Conservation (phyloP, 2,329 filamentous ascomycete genomes). For the Xylariales sp. region DNA sequence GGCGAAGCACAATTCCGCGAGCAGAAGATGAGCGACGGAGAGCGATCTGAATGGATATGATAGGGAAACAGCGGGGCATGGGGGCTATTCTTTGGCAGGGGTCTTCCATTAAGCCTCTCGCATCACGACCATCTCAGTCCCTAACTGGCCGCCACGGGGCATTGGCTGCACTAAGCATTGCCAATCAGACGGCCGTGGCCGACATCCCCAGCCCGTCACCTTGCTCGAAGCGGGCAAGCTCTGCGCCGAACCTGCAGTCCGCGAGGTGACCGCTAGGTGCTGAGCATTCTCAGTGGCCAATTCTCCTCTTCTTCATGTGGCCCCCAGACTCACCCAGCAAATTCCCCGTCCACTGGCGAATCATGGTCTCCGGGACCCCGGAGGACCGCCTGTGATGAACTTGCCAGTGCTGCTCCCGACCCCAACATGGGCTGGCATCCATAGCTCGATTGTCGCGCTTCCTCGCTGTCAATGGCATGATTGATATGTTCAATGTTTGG, state of each 20-base stretch:
- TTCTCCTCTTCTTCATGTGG: conserved; percentile 10
- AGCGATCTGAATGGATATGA: not conserved
- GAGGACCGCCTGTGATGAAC: not conserved
- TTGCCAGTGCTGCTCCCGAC: not conserved
- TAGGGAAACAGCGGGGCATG: not conserved
- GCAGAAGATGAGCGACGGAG: not conserved
- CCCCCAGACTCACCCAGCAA: conserved; percentile 12
- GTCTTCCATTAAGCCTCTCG: not conserved
- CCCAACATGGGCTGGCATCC: not conserved
- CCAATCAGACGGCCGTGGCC: conserved; percentile 20
- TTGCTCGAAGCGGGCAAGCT: conserved; percentile 1
- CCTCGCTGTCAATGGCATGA: not conserved
- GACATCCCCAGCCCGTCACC: conserved; percentile 2
- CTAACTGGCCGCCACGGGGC: conserved; percentile 5
- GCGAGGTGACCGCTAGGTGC: conserved; percentile 15
- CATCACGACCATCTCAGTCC: not conserved
- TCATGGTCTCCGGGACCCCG: conserved; percentile 13
- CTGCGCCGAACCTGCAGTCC: no score
- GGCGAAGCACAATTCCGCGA: not conserved
- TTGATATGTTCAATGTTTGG: not conserved
- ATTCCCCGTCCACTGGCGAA: conserved; percentile 12
- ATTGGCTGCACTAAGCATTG: conserved; percentile 9
- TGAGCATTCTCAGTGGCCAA: conserved; percentile 16
- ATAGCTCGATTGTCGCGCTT: not conserved
- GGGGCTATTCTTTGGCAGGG: not conserved